Evolutionary conservation across 2,329 filamentous ascomycete species (phyloP).

Genomic region (Fusarium sp.): DNA sequence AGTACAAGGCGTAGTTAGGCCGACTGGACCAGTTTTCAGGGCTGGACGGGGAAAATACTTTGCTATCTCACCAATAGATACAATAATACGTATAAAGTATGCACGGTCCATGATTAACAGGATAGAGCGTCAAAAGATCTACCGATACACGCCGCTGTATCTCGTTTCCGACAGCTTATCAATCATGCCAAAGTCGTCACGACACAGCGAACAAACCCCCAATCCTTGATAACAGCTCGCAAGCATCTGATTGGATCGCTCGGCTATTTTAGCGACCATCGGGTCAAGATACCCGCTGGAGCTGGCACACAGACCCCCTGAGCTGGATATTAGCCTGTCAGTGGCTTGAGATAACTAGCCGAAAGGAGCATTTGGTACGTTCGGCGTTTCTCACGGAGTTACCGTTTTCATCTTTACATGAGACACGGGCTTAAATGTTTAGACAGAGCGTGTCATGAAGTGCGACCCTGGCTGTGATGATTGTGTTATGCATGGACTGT

Average conservation of each 20-base stretch:
- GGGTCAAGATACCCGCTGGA: neutral
- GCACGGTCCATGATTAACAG: too few species aligned
- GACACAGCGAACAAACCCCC: neutral
- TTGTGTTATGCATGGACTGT: neutral
- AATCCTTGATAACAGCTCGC: neutral
- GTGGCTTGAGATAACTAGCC: neutral
- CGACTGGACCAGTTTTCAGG: neutral
- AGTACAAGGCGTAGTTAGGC: neutral
- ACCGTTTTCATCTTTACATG: neutral
- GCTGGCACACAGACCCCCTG: conserved; percentile 13
- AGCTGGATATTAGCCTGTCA: neutral
- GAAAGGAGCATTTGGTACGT: neutral
- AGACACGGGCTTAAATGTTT: neutral
- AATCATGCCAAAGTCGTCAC: neutral
- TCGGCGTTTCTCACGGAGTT: neutral
- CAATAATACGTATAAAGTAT: too few species aligned
- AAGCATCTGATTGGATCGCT: conserved; percentile 26
- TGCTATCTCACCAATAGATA: neutral
- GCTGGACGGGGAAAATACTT: neutral
- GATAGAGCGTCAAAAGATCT: too few species aligned
- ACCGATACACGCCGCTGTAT: neutral
- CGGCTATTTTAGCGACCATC: conserved; percentile 28
- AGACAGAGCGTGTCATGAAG: neutral
- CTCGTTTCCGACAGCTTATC: neutral
- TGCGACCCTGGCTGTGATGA: too few species aligned